Base-by-base conservation (phyloP, 1,139 yeast genomes). In the Trichomonascaceae sp. region DNA sequence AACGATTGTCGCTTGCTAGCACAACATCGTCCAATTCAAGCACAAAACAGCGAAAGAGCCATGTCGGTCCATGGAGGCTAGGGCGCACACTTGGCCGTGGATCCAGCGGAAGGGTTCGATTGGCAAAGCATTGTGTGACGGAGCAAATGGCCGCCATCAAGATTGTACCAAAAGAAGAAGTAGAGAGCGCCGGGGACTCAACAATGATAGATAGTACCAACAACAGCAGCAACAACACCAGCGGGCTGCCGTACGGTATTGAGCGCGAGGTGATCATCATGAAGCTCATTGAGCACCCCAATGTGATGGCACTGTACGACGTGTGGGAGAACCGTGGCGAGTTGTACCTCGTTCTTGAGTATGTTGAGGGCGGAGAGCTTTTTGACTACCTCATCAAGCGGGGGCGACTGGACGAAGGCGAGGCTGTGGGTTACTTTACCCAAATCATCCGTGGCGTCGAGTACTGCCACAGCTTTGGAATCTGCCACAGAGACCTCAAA, bases 321-420 rank as follows among this genome's bases (percentile, higher is more conserved):
- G 99, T 92, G 28, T 89, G 98, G 98, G 98, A 92, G 57, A 89
- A 92, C 50, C 81, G 84, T 49, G 85, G 92, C 43, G 96, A 87
- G 50, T 32, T 37, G 34, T 87, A 87, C 51, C 69, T 89, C 46
- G 92, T 92, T 18, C 62, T 89, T 41, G 99, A 89, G 60, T 89
- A 92, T 58, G 89, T 92, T 34, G 97, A 92, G 60, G 95, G 96
- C 33, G 99, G 99, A 28, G 98, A 89, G 59, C 64, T 89, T 37
- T 89, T 92, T 51, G 96, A 92, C 59, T 76, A 87, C 49, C 66
- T 89, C 36, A 85, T 89, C 41, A 84, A 84, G 54, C 69, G 79
- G 38, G 97, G 98, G 3, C 76, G 82, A 31, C 65, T 89, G 35
- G 89, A 80, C 35, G 99, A 89, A 56, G 68, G 69, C 37, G 95